Conservation (phyloP, 225 moss, liverwort and hornwort species). For the Physcomitrium patens region DNA sequence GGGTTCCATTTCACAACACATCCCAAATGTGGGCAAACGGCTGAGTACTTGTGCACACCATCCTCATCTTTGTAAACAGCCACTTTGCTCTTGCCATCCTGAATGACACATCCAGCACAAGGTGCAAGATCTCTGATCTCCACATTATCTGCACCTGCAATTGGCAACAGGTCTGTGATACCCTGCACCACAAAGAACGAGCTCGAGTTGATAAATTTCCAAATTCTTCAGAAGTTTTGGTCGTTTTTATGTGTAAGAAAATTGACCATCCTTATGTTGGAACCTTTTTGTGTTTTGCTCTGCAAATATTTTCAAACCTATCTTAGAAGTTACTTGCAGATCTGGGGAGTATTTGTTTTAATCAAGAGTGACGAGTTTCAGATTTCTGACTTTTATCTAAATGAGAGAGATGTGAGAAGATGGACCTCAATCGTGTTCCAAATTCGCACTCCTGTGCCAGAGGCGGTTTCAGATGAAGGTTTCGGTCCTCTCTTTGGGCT, state of each 20-base stretch:
- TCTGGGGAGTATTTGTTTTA: not conserved
- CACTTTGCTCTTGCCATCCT: constrained; percentile 40
- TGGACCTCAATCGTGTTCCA: constrained; percentile 31
- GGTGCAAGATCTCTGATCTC: constrained; percentile 44
- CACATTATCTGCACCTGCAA: constrained; percentile 31
- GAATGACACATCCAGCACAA: constrained; percentile 45
- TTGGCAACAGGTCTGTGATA: constrained; percentile 40
- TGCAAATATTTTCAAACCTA: not conserved
- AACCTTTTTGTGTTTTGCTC: no score
- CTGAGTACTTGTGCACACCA: constrained; percentile 42
- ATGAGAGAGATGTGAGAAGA: not conserved
- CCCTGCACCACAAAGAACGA: constrained; percentile 28
- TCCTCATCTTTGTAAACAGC: constrained; percentile 52
- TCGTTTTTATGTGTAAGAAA: no score
- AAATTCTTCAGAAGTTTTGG: not conserved
- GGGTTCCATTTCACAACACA: constrained; percentile 54
- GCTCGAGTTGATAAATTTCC: not conserved
- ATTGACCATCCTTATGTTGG: no score
- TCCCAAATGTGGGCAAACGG: constrained; percentile 47
- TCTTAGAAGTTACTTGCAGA: no score
- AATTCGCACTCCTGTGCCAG: constrained; percentile 20
- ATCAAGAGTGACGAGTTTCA: not conserved
- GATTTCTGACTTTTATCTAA: not conserved
- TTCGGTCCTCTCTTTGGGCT: constrained; percentile 23
- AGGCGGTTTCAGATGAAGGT: constrained; percentile 12